Base-by-base conservation (phyloP, 257 asterid genomes). In the Paraleonurus japonicus region DNA sequence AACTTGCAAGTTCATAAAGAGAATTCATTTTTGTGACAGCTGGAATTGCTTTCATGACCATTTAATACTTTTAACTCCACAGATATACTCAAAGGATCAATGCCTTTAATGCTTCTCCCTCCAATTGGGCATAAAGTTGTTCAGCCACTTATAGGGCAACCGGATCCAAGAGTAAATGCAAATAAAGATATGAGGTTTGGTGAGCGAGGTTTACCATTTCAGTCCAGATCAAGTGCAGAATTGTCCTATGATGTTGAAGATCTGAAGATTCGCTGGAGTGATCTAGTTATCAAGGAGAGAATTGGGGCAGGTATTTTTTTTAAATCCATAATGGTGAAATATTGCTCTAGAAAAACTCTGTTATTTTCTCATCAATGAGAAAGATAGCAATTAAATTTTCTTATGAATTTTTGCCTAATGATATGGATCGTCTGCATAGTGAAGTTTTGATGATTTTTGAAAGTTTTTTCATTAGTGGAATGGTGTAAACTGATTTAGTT, bases 241-340 rank as follows among this genome's bases (percentile, higher is more conserved):
- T 74, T 82, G 81, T 69, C 78, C 63, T 75, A 79, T 73, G 95
- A 83, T 65, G 79, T 85, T 7, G 94, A 86, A 59, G 96, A 89
- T 76, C 80, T 89, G 73, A 82, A 80, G 72, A 89, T 92, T 65
- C 92, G 86, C 24, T 89, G 98, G 96, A 80, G 80, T 72, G 98
- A 92, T 82, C 89, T 92, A 79, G 85, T 76, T 74, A 62, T 89
- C 32, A 92, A 83, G 81, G 96, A 92, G 87, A 86, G 80, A 77
- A 92, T 92, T 7, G 98, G 98, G 57, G 83, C 93, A 82, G 98
- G 98, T 92, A 86, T 76, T n/a, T 76, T 76, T 65, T 41, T 69
- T 71, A 66, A 60, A 64, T 73, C 70, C 22, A 48, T 11, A 12
- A 41, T 3, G 5, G 48, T 26, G 33, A 32, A 66, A 61, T 72